Evolutionary conservation across 2,329 filamentous ascomycete species (phyloP).

Genomic region (Talaromyces sp.): DNA sequence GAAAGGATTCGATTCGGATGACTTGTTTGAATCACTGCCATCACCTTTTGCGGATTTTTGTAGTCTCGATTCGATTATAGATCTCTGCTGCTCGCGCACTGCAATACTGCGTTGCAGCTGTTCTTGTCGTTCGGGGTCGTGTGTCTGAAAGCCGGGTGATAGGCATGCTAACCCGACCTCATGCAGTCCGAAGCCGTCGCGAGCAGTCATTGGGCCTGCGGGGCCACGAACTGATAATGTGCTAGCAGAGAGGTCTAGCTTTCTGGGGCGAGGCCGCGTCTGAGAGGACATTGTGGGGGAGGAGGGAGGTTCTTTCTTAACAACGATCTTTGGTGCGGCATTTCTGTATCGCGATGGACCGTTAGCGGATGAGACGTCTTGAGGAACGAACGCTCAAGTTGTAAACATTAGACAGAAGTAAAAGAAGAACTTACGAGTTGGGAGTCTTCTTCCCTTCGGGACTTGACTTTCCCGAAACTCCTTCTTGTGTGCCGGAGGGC

Average conservation of each 20-base stretch:
- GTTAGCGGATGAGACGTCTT: background rate
- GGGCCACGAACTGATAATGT: slow-evolving; percentile 62
- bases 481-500: slow-evolving; percentile 31
- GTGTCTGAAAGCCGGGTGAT: slow-evolving; percentile 91
- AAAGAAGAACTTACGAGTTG: slow-evolving; percentile 43
- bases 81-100: slow-evolving; percentile 86
- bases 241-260: slow-evolving; percentile 43
- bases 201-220: slow-evolving; percentile 63
- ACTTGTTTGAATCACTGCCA: slow-evolving; percentile 55
- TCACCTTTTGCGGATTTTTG: slow-evolving; percentile 84
- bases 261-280: slow-evolving; percentile 49
- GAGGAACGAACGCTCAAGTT: background rate
- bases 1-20: slow-evolving; percentile 45
- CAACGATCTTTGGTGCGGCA: slow-evolving; percentile 68
- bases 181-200: slow-evolving; percentile 71
- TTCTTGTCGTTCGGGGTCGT: slow-evolving; percentile 94
- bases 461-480: slow-evolving; percentile 27
- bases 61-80: slow-evolving; percentile 86
- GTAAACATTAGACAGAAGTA: background rate
- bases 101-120: slow-evolving; percentile 91
- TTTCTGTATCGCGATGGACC: slow-evolving; percentile 40
- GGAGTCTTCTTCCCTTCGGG: slow-evolving; percentile 36
- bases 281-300: slow-evolving; percentile 71
- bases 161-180: slow-evolving; percentile 91
- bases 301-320: slow-evolving; percentile 86